Evolutionary conservation across 176 grass and related monocot genomes (phyloP).

Genomic region (Urochloa ruziziensis): DNA sequence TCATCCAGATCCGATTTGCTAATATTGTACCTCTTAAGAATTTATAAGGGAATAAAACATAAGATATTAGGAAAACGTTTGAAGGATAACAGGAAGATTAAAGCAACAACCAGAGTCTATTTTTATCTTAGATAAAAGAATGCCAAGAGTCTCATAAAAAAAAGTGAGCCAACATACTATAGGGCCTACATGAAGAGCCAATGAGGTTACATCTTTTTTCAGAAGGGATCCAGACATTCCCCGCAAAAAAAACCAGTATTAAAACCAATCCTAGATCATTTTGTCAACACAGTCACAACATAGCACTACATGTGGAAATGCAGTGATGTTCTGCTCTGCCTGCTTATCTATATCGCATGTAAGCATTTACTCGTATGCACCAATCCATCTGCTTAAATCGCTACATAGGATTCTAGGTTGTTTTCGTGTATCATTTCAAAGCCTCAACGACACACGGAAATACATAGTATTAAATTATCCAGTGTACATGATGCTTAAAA

Average conservation of each 20-base stretch:
- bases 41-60: neutral
- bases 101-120: neutral
- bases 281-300: slow-evolving; percentile 5
- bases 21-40: slow-evolving; percentile 64
- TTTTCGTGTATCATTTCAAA: neutral
- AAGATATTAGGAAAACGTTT: slow-evolving; percentile 19
- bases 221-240: neutral
- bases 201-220: neutral
- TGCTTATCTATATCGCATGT: neutral
- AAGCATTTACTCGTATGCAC: neutral
- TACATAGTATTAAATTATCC: neutral
- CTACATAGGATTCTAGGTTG: neutral
- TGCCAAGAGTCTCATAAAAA: neutral
- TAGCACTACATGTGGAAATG: neutral
- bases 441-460: neutral
- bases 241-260: neutral
- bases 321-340: neutral
- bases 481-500: neutral
- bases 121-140: neutral
- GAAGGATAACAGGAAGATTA: slow-evolving; percentile 10
- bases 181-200: neutral
- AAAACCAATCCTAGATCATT: neutral
- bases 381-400: neutral
- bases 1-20: slow-evolving; percentile 55
- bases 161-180: neutral